phyloP scores from a whole-genome alignment of 495 filamentous ascomycete genomes.

The Trichoderma virens region DNA sequence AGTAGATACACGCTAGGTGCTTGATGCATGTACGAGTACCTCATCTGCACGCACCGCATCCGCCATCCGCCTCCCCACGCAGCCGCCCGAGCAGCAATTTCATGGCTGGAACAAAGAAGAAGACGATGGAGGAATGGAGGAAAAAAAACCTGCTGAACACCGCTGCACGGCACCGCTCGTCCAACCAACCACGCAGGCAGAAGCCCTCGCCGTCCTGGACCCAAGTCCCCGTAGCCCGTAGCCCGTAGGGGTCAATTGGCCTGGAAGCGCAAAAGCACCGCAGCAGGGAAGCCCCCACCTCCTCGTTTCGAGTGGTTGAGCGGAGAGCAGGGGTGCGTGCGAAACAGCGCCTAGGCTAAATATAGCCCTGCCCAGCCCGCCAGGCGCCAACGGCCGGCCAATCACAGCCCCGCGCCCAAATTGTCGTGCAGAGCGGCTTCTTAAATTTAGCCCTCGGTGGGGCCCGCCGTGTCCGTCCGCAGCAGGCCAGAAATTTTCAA shows the following conservation, averaged over 20 bases:
- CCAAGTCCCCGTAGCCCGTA: no score
- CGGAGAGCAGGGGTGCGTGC: slow-evolving; percentile 7
- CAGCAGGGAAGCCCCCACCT: no score
- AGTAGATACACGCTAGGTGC: not conserved
- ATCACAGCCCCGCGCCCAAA: not conserved
- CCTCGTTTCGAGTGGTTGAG: slow-evolving; percentile 8
- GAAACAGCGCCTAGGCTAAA: slow-evolving; percentile 10
- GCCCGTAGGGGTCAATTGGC: no score
- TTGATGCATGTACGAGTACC: not conserved
- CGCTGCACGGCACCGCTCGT: no score
- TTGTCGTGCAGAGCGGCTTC: slow-evolving; percentile 3
- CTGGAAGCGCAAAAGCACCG: no score
- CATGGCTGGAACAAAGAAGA: no score
- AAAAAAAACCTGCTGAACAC: not conserved
- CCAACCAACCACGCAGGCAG: no score
- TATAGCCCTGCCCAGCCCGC: slow-evolving; percentile 7
- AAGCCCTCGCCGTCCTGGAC: no score
- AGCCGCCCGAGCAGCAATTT: not conserved
- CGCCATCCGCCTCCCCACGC: not conserved
- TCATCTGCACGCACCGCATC: not conserved
- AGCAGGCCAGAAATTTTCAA: slow-evolving; percentile 1
- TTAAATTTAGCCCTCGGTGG: slow-evolving; percentile 5
- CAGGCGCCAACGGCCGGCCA: slow-evolving; percentile 5
- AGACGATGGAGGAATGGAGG: no score
- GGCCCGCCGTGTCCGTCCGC: slow-evolving; percentile 1